Evolutionary conservation across 768 basidiomycete species (phyloP).

Genomic region (Leccinum sublutescens): DNA sequence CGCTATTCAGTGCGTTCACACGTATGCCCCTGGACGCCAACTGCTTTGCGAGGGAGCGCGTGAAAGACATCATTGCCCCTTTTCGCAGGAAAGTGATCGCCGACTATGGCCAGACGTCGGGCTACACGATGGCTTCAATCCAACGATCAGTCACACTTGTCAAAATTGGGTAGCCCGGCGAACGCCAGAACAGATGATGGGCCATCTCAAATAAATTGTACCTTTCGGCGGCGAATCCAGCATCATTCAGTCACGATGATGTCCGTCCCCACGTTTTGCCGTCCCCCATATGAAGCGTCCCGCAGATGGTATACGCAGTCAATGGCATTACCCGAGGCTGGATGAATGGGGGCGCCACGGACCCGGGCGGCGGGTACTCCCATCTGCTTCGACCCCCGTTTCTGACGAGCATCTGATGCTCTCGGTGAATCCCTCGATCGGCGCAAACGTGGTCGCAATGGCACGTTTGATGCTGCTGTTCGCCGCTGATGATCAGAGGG

Average conservation of each 20-base stretch:
- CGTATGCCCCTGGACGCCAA: constrained; percentile 56
- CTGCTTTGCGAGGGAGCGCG: constrained; percentile 51
- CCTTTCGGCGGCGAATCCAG: no score
- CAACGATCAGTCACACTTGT: constrained; percentile 13
- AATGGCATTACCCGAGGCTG: not conserved
- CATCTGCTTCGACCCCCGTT: constrained; percentile 39
- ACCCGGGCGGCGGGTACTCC: not conserved
- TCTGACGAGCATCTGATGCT: constrained; percentile 53
- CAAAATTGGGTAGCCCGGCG: constrained; percentile 22
- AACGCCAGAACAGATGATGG: constrained; percentile 45
- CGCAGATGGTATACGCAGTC: not conserved
- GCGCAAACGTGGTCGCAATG: constrained; percentile 42
- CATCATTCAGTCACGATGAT: no score
- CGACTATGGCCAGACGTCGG: constrained; percentile 28
- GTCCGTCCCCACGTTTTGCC: no score
- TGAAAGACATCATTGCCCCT: constrained; percentile 58
- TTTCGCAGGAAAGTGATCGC: constrained; percentile 55
- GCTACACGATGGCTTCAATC: constrained; percentile 2
- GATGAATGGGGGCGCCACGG: not conserved
- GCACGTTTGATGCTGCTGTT: constrained; percentile 52
- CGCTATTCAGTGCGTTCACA: constrained; percentile 45
- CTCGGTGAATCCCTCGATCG: constrained; percentile 45
- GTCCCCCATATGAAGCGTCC: no score
- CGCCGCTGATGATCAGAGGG: constrained; percentile 33
- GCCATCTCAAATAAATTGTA: no score